phyloP scores from a whole-genome alignment of 2,329 filamentous ascomycete species.

The Sphaceloma murrayae region DNA sequence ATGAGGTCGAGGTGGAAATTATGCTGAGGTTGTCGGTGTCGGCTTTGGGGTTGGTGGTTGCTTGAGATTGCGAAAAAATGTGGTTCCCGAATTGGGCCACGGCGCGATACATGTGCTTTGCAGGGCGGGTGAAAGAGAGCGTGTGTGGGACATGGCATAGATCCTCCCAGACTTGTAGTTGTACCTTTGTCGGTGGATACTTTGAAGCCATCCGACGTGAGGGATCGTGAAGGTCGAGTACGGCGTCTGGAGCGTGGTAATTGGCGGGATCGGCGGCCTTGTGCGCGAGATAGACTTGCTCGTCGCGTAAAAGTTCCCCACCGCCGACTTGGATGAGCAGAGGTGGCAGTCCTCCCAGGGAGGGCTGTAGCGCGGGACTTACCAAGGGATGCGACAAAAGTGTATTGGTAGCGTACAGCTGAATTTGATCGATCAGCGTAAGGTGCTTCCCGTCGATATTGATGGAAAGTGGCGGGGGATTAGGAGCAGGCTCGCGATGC shows the following conservation, averaged over 20 bases:
- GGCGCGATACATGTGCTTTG: constrained; percentile 90
- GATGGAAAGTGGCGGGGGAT: constrained; percentile 46
- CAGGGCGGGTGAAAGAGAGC: constrained; percentile 89
- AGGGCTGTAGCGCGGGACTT: constrained; percentile 78
- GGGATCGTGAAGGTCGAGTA: constrained; percentile 54
- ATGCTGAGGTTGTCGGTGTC: constrained; percentile 70
- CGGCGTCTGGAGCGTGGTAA: constrained; percentile 59
- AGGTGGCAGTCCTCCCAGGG: constrained; percentile 80
- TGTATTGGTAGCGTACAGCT: constrained; percentile 77
- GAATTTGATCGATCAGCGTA: constrained; percentile 81
- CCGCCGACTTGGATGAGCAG: constrained; percentile 79
- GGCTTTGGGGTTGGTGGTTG: constrained; percentile 71
- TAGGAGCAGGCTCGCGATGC: constrained; percentile 23
- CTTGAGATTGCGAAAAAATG: constrained; percentile 28
- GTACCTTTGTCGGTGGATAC: constrained; percentile 79
- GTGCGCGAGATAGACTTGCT: constrained; percentile 91
- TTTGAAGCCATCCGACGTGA: constrained; percentile 46
- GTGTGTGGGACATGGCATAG: constrained; percentile 88
- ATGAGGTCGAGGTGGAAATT: constrained; percentile 50
- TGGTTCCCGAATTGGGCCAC: constrained; percentile 90
- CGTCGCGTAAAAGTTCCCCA: constrained; percentile 80
- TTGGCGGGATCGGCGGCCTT: constrained; percentile 77
- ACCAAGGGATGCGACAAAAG: constrained; percentile 80
- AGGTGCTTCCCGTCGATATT: constrained; percentile 60
- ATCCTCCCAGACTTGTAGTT: constrained; percentile 93